Evolutionary conservation across 306 rosid genomes (phyloP).

Genomic region (Spatholobus suberectus): DNA sequence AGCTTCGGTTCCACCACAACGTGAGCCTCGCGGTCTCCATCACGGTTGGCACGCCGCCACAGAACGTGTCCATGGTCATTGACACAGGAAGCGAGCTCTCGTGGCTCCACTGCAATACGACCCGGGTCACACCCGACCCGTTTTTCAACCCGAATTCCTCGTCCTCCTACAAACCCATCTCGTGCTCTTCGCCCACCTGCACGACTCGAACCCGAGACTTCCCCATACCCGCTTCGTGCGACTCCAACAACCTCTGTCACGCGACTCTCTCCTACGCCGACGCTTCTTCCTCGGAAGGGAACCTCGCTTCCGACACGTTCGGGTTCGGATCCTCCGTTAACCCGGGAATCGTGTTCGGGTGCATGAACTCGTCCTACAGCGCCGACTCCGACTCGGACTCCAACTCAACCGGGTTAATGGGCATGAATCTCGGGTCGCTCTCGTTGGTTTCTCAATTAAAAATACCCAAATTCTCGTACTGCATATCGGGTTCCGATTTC

Average conservation of each 20-base stretch:
- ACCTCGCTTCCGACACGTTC: slow-evolving; percentile 76
- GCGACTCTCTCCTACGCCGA: slow-evolving; percentile 89
- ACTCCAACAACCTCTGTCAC: slow-evolving; percentile 79
- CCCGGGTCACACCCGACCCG: slow-evolving; percentile 22
- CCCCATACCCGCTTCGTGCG: slow-evolving; percentile 87
- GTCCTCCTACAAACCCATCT: slow-evolving; percentile 58
- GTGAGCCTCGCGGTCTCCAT: slow-evolving; percentile 72
- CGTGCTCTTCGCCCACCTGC: slow-evolving; percentile 75
- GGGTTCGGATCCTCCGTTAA: slow-evolving; percentile 52
- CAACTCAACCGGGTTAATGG: slow-evolving; percentile 79
- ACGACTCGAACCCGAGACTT: slow-evolving; percentile 72
- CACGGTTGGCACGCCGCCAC: slow-evolving; percentile 85
- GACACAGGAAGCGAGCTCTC: slow-evolving; percentile 95
- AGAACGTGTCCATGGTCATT: slow-evolving; percentile 78
- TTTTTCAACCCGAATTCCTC: slow-evolving; percentile 59
- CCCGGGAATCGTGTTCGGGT: slow-evolving; percentile 68
- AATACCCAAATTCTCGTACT: slow-evolving; percentile 80
- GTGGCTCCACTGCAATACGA: slow-evolving; percentile 76
- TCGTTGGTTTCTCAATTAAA: slow-evolving; percentile 73
- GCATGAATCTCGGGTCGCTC: slow-evolving; percentile 86
- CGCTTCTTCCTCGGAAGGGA: slow-evolving; percentile 79
- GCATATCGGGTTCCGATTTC: slow-evolving; percentile 75
- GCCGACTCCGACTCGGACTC: slow-evolving; percentile 56
- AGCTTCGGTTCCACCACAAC: slow-evolving; percentile 79
- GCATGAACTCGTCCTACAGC: slow-evolving; percentile 69